phyloP scores from a whole-genome alignment of 1,284 basidiomycete genomes.

The Pascua sp. region DNA sequence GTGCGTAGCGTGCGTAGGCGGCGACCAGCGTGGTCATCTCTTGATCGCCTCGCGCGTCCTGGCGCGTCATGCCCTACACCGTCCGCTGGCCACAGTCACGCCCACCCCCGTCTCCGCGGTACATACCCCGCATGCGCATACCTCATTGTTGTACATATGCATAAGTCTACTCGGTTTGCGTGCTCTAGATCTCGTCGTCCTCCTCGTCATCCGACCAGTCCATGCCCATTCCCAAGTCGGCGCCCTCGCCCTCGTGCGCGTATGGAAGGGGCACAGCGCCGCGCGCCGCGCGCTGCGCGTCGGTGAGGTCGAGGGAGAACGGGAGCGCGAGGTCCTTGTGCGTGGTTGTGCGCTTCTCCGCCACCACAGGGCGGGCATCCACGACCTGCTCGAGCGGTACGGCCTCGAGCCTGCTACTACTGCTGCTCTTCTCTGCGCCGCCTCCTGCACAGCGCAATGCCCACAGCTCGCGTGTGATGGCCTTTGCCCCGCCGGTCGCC shows the following conservation, averaged over 20 bases:
- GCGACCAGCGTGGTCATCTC: too few species aligned
- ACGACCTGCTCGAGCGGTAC: conserved; percentile 10
- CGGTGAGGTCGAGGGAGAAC: conserved; percentile 82
- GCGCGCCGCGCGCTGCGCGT: conserved; percentile 71
- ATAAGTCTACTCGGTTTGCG: not conserved
- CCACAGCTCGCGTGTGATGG: conserved; percentile 23
- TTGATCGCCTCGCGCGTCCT: too few species aligned
- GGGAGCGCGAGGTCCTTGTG: conserved; percentile 57
- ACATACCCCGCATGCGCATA: conserved; percentile 1
- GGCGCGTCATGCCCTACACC: not conserved
- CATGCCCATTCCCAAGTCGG: conserved; percentile 24
- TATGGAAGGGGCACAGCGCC: conserved; percentile 81
- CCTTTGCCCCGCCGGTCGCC: conserved; percentile 46
- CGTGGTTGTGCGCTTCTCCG: conserved; percentile 45
- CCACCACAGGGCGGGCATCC: not conserved
- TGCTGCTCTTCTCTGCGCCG: too few species aligned
- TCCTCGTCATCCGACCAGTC: conserved; percentile 41
- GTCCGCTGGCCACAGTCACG: too few species aligned
- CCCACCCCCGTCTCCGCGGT: not conserved
- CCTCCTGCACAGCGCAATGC: too few species aligned
- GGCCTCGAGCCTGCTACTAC: not conserved
- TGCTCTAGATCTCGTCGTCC: conserved; percentile 34
- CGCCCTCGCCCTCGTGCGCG: conserved; percentile 65
- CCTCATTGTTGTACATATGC: not conserved
- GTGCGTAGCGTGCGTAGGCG: too few species aligned